Conservation (phyloP, 495 filamentous ascomycete genomes). For the Platismatia glauca region DNA sequence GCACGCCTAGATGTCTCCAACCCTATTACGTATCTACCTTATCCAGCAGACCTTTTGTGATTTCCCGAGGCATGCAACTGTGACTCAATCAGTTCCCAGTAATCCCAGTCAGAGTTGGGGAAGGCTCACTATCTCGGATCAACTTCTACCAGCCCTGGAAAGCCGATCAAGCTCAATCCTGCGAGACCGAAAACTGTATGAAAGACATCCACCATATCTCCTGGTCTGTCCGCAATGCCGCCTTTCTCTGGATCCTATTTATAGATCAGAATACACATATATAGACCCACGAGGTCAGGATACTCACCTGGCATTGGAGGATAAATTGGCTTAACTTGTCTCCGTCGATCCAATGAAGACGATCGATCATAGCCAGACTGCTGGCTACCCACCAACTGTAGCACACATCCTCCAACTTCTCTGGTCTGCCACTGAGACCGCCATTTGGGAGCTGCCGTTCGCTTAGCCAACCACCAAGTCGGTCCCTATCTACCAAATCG, state of each 20-base stretch:
- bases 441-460: conserved; percentile 82
- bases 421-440: conserved; percentile 86
- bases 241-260: conserved; percentile 68
- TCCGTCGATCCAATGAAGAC: conserved; percentile 83
- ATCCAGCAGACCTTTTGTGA: conserved; percentile 29
- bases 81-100: conserved; percentile 12
- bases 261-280: conserved; percentile 20
- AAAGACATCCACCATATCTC: conserved; percentile 94
- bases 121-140: conserved; percentile 75
- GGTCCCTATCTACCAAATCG: conserved; percentile 75
- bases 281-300: background rate
- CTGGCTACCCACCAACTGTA: conserved; percentile 97
- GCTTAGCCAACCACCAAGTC: conserved; percentile 80
- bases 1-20: background rate
- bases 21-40: background rate
- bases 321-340: conserved; percentile 72
- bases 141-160: conserved; percentile 66
- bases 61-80: conserved; percentile 67
- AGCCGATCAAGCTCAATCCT: conserved; percentile 73
- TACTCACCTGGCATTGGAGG: conserved; percentile 61
- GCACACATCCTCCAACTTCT: conserved; percentile 94
- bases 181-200: conserved; percentile 87
- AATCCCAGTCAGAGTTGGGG: background rate
- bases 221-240: conserved; percentile 83
- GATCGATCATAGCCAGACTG: conserved; percentile 80